These are phyloP conservation scores for Cyberlindnera meyerae DNA, from an alignment of 805 yeast genomes.

Conservation along the genomic window DNA sequence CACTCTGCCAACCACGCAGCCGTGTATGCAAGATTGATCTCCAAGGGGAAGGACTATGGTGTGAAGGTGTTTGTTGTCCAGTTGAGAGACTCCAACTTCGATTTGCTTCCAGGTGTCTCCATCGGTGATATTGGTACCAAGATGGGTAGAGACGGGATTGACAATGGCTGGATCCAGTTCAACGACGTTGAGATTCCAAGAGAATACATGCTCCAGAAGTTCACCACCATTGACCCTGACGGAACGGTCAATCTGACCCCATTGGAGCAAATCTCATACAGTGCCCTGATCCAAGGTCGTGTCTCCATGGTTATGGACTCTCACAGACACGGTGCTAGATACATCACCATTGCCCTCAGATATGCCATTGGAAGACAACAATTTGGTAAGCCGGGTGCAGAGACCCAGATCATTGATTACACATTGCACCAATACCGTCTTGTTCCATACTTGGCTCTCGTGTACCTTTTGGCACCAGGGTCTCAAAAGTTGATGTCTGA, in stretches of 20 bases:
- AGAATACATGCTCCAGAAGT: slow-evolving; percentile 64
- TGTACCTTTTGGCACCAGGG: slow-evolving; percentile 71
- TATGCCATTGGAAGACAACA: slow-evolving; percentile 60
- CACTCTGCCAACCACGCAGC: slow-evolving; percentile 86
- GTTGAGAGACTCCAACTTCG: slow-evolving; percentile 59
- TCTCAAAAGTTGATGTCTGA: slow-evolving; percentile 55
- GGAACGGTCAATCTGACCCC: slow-evolving; percentile 73
- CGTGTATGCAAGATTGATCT: slow-evolving; percentile 77
- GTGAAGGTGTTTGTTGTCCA: slow-evolving; percentile 96
- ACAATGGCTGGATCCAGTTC: slow-evolving; percentile 95
- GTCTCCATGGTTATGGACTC: slow-evolving; percentile 88
- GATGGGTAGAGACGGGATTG: slow-evolving; percentile 95
- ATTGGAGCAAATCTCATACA: slow-evolving; percentile 81
- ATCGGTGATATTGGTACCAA: slow-evolving; percentile 92
- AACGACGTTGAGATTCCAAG: slow-evolving; percentile 79
- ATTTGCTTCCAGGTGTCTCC: slow-evolving; percentile 70
- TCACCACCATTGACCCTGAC: slow-evolving; percentile 62
- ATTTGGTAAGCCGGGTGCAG: slow-evolving; percentile 54
- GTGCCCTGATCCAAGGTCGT: slow-evolving; percentile 83
- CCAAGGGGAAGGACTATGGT: slow-evolving; percentile 81
- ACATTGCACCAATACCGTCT: slow-evolving; percentile 86
- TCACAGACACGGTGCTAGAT: slow-evolving; percentile 72
- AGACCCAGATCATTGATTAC: slow-evolving; percentile 76
- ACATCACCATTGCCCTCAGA: slow-evolving; percentile 78
- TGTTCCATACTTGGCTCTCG: slow-evolving; percentile 76